These are phyloP conservation scores for Vanderwaltozyma polyspora DNA, from an alignment of 805 yeast genomes.

Conservation along the genomic window DNA sequence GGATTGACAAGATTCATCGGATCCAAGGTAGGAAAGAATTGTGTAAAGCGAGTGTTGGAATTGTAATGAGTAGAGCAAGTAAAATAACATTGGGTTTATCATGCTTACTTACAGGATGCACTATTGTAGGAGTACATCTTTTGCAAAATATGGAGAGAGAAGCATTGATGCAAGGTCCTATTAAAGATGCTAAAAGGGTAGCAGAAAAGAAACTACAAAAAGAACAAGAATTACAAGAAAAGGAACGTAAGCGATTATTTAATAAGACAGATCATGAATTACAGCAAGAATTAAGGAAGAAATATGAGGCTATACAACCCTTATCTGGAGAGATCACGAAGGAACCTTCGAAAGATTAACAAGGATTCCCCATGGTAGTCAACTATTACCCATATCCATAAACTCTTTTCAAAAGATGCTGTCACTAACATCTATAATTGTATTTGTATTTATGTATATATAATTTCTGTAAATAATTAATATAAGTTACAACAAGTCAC, in stretches of 20 bases:
- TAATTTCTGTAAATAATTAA: too few relatives aligned
- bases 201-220: conserved; percentile 32
- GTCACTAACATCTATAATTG: too few relatives aligned
- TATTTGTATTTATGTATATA: too few relatives aligned
- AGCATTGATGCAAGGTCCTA: conserved; percentile 70
- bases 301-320: conserved; percentile 53
- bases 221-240: conserved; percentile 13
- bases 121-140: conserved; percentile 59
- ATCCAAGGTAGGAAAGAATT: too few relatives aligned
- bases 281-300: conserved; percentile 48
- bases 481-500: too few relatives aligned
- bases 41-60: too few relatives aligned
- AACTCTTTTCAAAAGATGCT: too few relatives aligned
- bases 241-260: conserved; percentile 35
- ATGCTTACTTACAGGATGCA: conserved; percentile 41
- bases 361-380: not conserved
- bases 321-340: conserved; percentile 37
- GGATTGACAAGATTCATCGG: too few relatives aligned
- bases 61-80: conserved; percentile 74
- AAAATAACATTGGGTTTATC: conserved; percentile 60
- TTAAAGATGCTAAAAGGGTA: conserved; percentile 65
- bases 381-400: too few relatives aligned
- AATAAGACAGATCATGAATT: conserved; percentile 57
- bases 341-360: not conserved
- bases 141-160: conserved; percentile 62